Base-by-base conservation (phyloP, 169 alveolate species). In the Babesia bigemina region DNA sequence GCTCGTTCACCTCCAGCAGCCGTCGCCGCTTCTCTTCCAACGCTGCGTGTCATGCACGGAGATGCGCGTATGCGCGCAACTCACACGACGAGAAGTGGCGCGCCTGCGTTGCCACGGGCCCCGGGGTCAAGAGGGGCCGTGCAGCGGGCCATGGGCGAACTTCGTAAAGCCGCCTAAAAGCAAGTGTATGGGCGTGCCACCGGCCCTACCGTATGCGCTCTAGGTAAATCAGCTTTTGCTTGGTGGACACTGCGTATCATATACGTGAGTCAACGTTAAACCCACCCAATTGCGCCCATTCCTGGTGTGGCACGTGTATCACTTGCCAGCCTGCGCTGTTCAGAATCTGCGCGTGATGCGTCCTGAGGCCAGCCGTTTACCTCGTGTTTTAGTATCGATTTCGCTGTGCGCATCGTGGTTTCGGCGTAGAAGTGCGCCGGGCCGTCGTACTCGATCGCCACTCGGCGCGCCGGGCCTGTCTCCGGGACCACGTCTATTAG, bases 381-480 rank as follows among this genome's bases (percentile, higher is more conserved):
- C 79, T 83, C 90, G 67, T 83, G 90, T 56, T 83, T 83, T 24
- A 75, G 76, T 8, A 83, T 73, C 1, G 90, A 83, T 60, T 83
- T 83, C 24, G 79, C 74, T 17, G 73, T 83, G 29, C 90, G n/a
- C 90, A 83, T 83, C 3, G 66, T 63, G 0, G 90, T 83, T 39
- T 83, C 90, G 33, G 75, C 59, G 61, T 83, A 83, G 49, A 83
- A 83, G 56, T 83, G 90, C 17, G 79, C 57, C 19, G 90, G 90
- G 36, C 90, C 90, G 69, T 83, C 90, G 49, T 83, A 83, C 62
- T 83, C 90, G 16, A 83, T 83, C 22, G 86, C 90, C 50, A 75
- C 76, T 0, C 39, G 33, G 16, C 17, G 44, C 17, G 48, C 33
- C 19, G 42, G 28, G 12, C 57, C 49, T 22, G 70, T 60, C 49